Evolutionary conservation across 1,139 yeast species (phyloP).

Genomic region (Suhomyces coccinellae): DNA sequence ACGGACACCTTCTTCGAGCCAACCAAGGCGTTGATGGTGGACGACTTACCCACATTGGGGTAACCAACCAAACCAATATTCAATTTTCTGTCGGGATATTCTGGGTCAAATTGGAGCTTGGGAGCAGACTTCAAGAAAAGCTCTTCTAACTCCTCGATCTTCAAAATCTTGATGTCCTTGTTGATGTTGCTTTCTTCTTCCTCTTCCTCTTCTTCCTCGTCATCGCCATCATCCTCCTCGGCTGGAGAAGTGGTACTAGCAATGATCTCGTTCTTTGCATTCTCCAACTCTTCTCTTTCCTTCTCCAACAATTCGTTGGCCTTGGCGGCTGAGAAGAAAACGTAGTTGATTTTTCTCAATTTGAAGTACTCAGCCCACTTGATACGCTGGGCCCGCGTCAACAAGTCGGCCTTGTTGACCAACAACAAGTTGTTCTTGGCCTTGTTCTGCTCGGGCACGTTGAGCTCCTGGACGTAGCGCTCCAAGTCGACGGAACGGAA

Average conservation of each 20-base stretch:
- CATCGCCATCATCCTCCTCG: conserved; percentile 15
- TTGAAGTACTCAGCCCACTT: conserved; percentile 86
- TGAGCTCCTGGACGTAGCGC: conserved; percentile 70
- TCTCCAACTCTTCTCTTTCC: conserved; percentile 47
- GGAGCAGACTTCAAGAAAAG: conserved; percentile 84
- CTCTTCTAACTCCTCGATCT: conserved; percentile 81
- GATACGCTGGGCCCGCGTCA: conserved; percentile 72
- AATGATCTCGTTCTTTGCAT: conserved; percentile 19
- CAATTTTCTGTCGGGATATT: conserved; percentile 59
- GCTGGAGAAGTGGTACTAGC: conserved; percentile 3
- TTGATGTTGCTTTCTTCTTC: conserved; percentile 34
- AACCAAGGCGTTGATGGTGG: conserved; percentile 91
- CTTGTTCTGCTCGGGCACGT: conserved; percentile 48
- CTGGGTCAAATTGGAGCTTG: conserved; percentile 54
- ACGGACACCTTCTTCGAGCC: conserved; percentile 97
- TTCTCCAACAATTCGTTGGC: conserved; percentile 72
- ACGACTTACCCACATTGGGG: conserved; percentile 95
- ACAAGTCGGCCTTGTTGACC: conserved; percentile 91
- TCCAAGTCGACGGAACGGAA: conserved; percentile 91
- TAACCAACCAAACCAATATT: conserved; percentile 97
- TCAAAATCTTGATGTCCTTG: conserved; percentile 66
- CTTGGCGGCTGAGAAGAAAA: conserved; percentile 88
- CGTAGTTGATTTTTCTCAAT: conserved; percentile 68
- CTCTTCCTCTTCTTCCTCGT: conserved; percentile 15
- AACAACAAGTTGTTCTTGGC: conserved; percentile 75